Percentiles rank a stretch among this genome's conserved stretches.
Conservation (phyloP, 208 protist genomes). For the Naegleria fowleri region DNA sequence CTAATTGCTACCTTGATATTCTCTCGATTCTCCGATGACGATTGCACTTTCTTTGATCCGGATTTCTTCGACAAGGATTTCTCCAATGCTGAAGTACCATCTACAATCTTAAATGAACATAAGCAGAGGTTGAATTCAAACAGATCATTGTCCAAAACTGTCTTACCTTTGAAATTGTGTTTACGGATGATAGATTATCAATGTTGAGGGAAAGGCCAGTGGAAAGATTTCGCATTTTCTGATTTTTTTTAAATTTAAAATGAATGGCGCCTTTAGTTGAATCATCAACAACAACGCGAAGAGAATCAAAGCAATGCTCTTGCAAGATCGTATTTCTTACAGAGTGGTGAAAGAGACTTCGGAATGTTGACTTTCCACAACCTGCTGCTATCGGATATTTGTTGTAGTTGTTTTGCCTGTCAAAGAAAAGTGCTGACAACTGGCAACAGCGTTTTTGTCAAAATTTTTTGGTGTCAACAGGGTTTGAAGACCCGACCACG, state of each 20-base stretch:
- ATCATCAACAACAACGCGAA: no score
- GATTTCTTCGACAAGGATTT: neutral
- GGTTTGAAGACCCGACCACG: neutral
- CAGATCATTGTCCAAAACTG: no score
- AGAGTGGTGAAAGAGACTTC: no score
- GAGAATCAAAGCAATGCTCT: no score
- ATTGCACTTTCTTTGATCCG: neutral
- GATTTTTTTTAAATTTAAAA: neutral
- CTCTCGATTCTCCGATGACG: neutral
- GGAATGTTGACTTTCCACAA: no score
- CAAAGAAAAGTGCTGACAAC: no score
- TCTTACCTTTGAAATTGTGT: neutral
- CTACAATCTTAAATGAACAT: neutral
- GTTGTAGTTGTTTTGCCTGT: no score
- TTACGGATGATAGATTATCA: neutral
- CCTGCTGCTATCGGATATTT: no score
- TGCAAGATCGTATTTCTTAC: no score
- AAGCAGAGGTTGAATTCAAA: no score
- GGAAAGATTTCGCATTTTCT: neutral
- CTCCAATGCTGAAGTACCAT: neutral
- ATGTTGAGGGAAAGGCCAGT: neutral
- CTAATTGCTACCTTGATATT: slow-evolving; percentile 77
- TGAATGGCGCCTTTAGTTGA: neutral
- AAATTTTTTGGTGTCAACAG: neutral
- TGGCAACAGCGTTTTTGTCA: no score